Base-by-base conservation (phyloP, 176 grass and related monocot genomes). In the Rhynchospora breviuscula region DNA sequence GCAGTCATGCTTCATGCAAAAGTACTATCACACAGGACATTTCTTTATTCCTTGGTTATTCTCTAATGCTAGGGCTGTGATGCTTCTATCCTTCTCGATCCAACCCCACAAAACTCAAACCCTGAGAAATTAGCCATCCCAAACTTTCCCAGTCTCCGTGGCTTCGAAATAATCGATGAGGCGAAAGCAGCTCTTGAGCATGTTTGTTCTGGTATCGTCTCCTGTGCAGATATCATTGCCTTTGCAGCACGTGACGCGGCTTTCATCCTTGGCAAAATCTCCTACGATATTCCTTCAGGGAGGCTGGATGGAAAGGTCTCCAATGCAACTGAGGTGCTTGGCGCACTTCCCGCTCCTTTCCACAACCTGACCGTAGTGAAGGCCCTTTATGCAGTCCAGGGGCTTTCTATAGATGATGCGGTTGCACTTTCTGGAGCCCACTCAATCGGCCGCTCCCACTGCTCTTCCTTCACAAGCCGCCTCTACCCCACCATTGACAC, bases 361-460 rank as follows among this genome's bases (percentile, higher is more conserved):
- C 61, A 63, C n/a, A 62, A 81, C 48, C 79, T 81, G 19, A 46
- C 33, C 2, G 26, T 33, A 48, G 26, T 81, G 43, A 59, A 72
- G 52, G 65, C 78, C 19, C 47, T 59, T 21, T 89, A 85, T 75
- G 43, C 66, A 11, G 59, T 45, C 5, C 78, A 85, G 47, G 83
- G 83, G 5, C 21, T 89, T 18, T 65, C 40, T 15, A 44, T 52
- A 22, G 64, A 85, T 2, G 83, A 89, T 33, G 31, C 85, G 49
- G 83, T 89, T 14, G 52, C 66, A 4, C 85, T 87, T 63, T 87
- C 85, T 3, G 85, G 85, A 1, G 85, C 85, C 29, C 85, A 87
- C 65, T 87, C 85, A 17, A 87, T 87, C 0, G 85, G 85, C 14
- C 78, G 78, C 31, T 82, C 85, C 9, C 85, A 87, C 65, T 87